Evolutionary conservation across 2,329 filamentous ascomycete species (phyloP), one percentile per base, ranked within the genome.

Genomic region (Fusarium sp.): DNA sequence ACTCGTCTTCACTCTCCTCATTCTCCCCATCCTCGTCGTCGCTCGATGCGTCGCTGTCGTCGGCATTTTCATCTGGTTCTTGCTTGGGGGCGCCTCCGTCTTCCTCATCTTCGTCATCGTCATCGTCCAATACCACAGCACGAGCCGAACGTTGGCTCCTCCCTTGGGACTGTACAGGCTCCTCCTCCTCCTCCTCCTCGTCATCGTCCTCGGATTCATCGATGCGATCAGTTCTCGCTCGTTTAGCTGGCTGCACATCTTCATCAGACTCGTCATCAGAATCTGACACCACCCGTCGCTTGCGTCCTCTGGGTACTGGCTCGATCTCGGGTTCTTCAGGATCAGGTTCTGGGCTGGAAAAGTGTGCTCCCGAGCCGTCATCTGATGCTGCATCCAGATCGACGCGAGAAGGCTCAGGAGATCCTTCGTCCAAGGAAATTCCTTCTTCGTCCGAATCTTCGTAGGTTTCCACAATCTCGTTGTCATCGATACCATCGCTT

Each of bases 401-500:
- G 2, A 68, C 71, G 1, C 45, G 14, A 6, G 5, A 22, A 6
- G 68, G 64, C 0, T 18, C 41, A 14, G 63, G 61, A 0, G 64
- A 67, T 8, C 65, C 56, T 5, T 64, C 62, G 16, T 68, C 67
- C 2, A 79, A 20, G 4, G 73, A 72, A 13, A 79, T 76, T 0
- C 78, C 77, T 7, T 81, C 77, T 37, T 80, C 80, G 5, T 80
- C 79, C 2, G 80, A 80, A 16, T 74, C 71, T 1, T 77, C 69
- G 1, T 70, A 68, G 4, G 72, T 65, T 18, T 82, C 79, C 2
- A 77, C 66, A 14, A 83, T 78, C 10, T 78, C 78, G 1, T 64
- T 76, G 56, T 85, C 83, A 41, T 85, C 83, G 8, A 85, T 84
- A 0, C 82, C 82, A 0, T 84, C 83, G 50, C 83, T 83, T 43